A percentile compares a stretch with the other conserved stretches of the same genome.
These are phyloP conservation scores for Colletotrichum gloeosporioides DNA, from an alignment of 2,329 filamentous ascomycete species.

Conservation along the genomic window DNA sequence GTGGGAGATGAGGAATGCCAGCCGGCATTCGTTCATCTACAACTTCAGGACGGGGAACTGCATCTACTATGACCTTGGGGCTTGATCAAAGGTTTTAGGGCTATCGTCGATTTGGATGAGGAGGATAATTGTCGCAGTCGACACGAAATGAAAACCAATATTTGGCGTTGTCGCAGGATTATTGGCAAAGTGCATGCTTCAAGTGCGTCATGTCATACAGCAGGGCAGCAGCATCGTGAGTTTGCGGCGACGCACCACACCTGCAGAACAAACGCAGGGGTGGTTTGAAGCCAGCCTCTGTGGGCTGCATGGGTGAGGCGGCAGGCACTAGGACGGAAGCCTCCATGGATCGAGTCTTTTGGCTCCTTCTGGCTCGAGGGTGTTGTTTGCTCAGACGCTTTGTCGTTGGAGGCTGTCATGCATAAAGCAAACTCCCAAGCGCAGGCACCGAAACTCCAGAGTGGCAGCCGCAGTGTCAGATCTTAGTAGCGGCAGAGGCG, in stretches of 20 bases:
- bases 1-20: constrained; percentile 59
- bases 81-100: constrained; percentile 27
- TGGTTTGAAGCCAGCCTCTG: background rate
- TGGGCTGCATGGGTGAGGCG: background rate
- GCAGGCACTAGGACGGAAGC: constrained; percentile 2
- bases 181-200: background rate
- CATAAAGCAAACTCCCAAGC: background rate
- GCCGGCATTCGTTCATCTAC: constrained; percentile 84
- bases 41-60: constrained; percentile 87
- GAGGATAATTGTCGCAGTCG: background rate
- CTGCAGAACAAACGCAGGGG: background rate
- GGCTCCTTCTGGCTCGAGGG: background rate
- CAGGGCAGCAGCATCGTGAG: background rate
- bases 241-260: background rate
- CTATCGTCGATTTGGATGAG: background rate
- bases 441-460: constrained; percentile 8
- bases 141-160: background rate
- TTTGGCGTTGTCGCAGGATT: background rate
- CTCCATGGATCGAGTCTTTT: background rate
- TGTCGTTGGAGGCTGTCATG: background rate
- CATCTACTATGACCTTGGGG: constrained; percentile 81
- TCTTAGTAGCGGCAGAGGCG: background rate
- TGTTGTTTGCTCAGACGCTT: background rate
- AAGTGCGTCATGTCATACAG: background rate
- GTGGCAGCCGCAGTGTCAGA: background rate